phyloP scores from a whole-genome alignment of 2,329 filamentous ascomycete species.

The Hypoxylon sp. region DNA sequence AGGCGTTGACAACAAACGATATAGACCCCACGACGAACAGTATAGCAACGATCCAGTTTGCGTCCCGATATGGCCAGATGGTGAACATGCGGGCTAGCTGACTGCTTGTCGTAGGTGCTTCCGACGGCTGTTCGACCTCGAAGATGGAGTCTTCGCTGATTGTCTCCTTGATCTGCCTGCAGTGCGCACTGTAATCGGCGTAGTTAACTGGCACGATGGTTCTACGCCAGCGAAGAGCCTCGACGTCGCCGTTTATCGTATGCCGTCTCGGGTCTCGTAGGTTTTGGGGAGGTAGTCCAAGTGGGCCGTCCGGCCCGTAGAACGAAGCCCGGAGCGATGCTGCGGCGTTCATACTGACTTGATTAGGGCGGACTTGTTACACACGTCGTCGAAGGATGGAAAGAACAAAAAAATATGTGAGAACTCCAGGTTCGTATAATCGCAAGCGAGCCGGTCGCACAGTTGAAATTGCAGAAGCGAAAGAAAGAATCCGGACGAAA shows the following conservation, averaged over 20 bases:
- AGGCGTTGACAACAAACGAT: constrained; percentile 28
- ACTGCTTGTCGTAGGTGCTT: constrained; percentile 10
- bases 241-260: constrained; percentile 9
- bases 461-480: not conserved
- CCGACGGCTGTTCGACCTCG: not conserved
- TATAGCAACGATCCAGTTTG: constrained; percentile 35
- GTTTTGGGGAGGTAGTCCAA: constrained; percentile 7
- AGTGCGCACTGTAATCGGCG: constrained; percentile 17
- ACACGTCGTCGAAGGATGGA: not conserved
- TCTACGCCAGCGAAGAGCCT: constrained; percentile 15
- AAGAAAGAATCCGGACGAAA: not conserved
- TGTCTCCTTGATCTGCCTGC: constrained; percentile 11
- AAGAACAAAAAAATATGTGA: not conserved
- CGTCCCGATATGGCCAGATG: constrained; percentile 35
- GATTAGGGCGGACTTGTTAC: not conserved
- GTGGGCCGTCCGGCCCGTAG: constrained; percentile 4
- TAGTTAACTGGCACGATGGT: constrained; percentile 18
- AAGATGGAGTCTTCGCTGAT: constrained; percentile 10
- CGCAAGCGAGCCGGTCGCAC: not conserved
- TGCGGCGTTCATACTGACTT: not conserved
- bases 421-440: not conserved
- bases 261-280: constrained; percentile 4
- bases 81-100: constrained; percentile 40
- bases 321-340: not conserved
- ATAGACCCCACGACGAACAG: constrained; percentile 48